A percentile compares a stretch with the other conserved stretches of the same genome.
Evolutionary conservation across 164 flowering plant genomes (phyloP).

Genomic region (Tinospora cordifolia): DNA sequence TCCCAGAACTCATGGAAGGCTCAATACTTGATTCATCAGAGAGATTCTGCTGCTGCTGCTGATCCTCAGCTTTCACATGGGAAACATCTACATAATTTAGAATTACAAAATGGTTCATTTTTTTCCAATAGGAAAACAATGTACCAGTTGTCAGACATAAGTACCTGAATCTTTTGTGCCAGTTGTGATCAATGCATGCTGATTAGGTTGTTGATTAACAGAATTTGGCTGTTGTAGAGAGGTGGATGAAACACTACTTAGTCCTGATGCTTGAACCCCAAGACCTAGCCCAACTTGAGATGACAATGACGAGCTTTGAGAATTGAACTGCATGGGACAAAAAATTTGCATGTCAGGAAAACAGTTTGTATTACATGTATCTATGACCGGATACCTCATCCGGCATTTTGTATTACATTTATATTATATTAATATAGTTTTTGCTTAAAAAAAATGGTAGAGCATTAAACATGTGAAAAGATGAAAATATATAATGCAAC

Average conservation of each 20-base stretch:
- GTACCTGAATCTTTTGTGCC: conserved; percentile 62
- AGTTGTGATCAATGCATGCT: conserved; percentile 34
- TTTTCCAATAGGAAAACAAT: neutral
- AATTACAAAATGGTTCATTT: conserved; percentile 2
- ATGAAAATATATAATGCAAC: too few species aligned
- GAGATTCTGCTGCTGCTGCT: conserved; percentile 48
- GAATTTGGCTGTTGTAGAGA: conserved; percentile 48
- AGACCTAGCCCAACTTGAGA: conserved; percentile 67
- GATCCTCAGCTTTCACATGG: conserved; percentile 48
- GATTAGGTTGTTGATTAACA: conserved; percentile 47
- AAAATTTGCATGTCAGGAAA: conserved; percentile 2
- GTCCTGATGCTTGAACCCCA: conserved; percentile 57
- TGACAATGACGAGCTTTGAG: conserved; percentile 57
- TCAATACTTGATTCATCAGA: conserved; percentile 54
- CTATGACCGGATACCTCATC: too few species aligned
- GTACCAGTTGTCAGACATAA: neutral
- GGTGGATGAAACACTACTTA: conserved; percentile 39
- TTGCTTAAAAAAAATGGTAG: too few species aligned
- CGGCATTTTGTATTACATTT: too few species aligned
- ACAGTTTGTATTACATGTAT: too few species aligned
- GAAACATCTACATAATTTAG: conserved; percentile 39
- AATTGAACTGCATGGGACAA: conserved; percentile 49
- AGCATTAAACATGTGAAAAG: too few species aligned
- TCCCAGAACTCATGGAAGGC: conserved; percentile 38
- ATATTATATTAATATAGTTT: too few species aligned